These are phyloP conservation scores for Zopfia rhizophila DNA, from an alignment of 2,329 filamentous ascomycete species.

Conservation along the genomic window DNA sequence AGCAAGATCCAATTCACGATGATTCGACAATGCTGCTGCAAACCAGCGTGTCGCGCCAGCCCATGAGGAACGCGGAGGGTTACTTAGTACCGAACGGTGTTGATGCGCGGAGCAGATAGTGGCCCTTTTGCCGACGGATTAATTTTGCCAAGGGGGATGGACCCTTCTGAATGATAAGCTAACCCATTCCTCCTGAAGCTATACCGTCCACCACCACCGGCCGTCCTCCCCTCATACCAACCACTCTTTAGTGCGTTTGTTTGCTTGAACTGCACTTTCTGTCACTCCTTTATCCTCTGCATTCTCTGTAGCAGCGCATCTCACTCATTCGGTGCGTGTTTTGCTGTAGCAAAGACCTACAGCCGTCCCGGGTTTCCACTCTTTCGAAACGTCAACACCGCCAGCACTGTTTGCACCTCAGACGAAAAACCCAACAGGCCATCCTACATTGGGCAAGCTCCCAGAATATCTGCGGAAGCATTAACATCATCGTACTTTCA, in stretches of 20 bases:
- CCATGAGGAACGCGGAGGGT: neutral
- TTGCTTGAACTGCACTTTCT: slow-evolving; percentile 6
- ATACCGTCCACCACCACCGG: slow-evolving; percentile 10
- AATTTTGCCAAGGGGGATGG: slow-evolving; percentile 8
- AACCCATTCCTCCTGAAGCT: slow-evolving; percentile 15
- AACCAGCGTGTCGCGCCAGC: too few species aligned
- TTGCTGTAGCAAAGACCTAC: slow-evolving; percentile 9
- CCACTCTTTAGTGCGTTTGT: slow-evolving; percentile 8
- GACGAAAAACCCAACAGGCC: slow-evolving; percentile 19
- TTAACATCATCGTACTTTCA: slow-evolving; percentile 17
- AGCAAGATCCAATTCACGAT: too few species aligned
- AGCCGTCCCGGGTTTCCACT: slow-evolving; percentile 21
- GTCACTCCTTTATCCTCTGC: slow-evolving; percentile 15
- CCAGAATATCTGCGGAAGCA: slow-evolving; percentile 38
- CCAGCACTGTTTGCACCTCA: slow-evolving; percentile 27
- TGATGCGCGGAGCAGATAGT: slow-evolving; percentile 3
- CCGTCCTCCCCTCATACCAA: slow-evolving; percentile 9
- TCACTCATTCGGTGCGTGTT: slow-evolving; percentile 25
- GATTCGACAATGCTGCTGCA: too few species aligned
- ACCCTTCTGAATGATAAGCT: slow-evolving; percentile 18
- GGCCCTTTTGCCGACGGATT: slow-evolving; percentile 10
- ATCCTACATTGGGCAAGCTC: slow-evolving; percentile 13
- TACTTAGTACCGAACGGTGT: too few species aligned
- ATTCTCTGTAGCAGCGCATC: slow-evolving; percentile 2
- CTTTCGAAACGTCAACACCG: slow-evolving; percentile 35